Conservation (phyloP, 495 filamentous ascomycete genomes). For the Margaritispora aquatica region DNA sequence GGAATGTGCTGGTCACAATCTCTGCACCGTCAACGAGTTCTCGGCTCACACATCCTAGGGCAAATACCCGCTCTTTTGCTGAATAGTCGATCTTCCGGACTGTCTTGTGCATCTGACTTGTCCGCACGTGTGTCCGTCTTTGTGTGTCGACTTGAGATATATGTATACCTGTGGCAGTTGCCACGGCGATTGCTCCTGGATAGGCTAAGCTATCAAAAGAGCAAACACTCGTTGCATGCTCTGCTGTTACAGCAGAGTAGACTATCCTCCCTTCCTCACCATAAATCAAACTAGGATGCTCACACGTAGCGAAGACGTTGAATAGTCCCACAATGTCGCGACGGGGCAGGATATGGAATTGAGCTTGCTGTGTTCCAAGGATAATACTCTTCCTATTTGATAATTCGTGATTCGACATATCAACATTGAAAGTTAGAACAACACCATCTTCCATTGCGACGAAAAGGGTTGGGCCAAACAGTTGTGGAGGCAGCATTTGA, state of each 20-base stretch:
- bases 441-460: constrained; percentile 93
- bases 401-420: constrained; percentile 49
- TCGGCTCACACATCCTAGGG: constrained; percentile 75
- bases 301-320: constrained; percentile 90
- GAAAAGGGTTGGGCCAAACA: constrained; percentile 65
- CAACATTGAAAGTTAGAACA: constrained; percentile 78
- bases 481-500: constrained; percentile 52
- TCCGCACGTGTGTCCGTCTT: constrained; percentile 78
- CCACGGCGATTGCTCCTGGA: constrained; percentile 73
- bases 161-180: constrained; percentile 68
- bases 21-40: constrained; percentile 40
- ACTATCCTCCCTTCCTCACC: constrained; percentile 79
- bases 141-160: constrained; percentile 79
- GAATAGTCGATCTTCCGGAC: constrained; percentile 87
- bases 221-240: constrained; percentile 73
- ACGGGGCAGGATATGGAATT: constrained; percentile 68
- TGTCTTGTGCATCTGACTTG: constrained; percentile 71
- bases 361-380: constrained; percentile 78
- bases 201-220: constrained; percentile 77
- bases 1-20: constrained; percentile 40
- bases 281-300: constrained; percentile 91
- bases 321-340: constrained; percentile 43
- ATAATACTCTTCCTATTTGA: constrained; percentile 73
- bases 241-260: constrained; percentile 93
- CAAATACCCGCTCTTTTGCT: constrained; percentile 70